Percentiles rank a stretch among this genome's conserved stretches.
These are phyloP conservation scores for Nothophytophthora sp. DNA, from an alignment of 352 stramenopile species.

Conservation along the genomic window DNA sequence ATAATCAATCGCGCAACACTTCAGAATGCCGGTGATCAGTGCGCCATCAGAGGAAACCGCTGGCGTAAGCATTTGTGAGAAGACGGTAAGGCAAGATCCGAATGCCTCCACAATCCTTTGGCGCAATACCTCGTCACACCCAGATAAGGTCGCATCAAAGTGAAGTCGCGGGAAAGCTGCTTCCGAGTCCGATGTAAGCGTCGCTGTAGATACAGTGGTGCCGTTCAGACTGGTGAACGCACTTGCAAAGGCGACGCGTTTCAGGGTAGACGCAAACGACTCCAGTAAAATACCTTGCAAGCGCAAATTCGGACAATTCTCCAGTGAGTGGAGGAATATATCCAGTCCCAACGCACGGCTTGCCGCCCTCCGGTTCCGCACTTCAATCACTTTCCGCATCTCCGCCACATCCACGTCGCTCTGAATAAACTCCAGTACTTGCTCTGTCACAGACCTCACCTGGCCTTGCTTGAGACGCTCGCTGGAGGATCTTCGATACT, in stretches of 20 bases:
- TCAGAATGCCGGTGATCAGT: slow-evolving; percentile 51
- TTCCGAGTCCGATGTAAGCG: slow-evolving; percentile 7
- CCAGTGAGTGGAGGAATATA: slow-evolving; percentile 39
- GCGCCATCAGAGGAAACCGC: slow-evolving; percentile 18
- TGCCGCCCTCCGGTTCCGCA: slow-evolving; percentile 47
- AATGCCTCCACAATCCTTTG: slow-evolving; percentile 57
- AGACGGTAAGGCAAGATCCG: slow-evolving; percentile 37
- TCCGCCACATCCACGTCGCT: slow-evolving; percentile 73
- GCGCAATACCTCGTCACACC: slow-evolving; percentile 47
- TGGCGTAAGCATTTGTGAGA: slow-evolving; percentile 29
- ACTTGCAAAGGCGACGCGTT: slow-evolving; percentile 34
- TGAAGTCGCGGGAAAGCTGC: slow-evolving; percentile 39
- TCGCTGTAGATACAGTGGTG: neutral
- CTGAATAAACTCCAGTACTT: slow-evolving; percentile 86
- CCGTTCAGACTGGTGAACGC: slow-evolving; percentile 21
- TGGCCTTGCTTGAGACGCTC: slow-evolving; percentile 52
- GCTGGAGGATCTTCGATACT: slow-evolving; percentile 78
- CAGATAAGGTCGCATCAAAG: slow-evolving; percentile 52
- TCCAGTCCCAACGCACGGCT: slow-evolving; percentile 48
- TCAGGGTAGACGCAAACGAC: slow-evolving; percentile 47
- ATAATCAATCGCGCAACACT: slow-evolving; percentile 67
- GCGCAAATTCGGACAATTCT: slow-evolving; percentile 21
- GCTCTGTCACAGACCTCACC: slow-evolving; percentile 74
- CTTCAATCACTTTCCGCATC: slow-evolving; percentile 41
- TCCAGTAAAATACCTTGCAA: slow-evolving; percentile 49